These are phyloP conservation scores for Primulina huaijiensis DNA, from an alignment of 257 asterid genomes.

Conservation along the genomic window DNA sequence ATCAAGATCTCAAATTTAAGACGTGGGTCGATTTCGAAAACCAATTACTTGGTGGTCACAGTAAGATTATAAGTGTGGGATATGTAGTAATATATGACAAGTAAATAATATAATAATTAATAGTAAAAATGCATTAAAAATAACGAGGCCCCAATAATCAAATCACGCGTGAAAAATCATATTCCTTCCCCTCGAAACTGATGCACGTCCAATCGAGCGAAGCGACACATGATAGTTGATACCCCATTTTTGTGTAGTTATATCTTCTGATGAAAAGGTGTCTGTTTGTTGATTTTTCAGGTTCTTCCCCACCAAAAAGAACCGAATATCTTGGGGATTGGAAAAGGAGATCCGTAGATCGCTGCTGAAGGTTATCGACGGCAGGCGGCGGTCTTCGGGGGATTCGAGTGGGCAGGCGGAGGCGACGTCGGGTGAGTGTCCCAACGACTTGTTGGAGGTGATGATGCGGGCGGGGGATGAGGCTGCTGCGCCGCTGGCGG, in stretches of 20 bases:
- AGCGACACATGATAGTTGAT: not conserved
- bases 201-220: not conserved
- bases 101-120: too few species aligned
- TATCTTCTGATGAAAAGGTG: not conserved
- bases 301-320: constrained; percentile 78
- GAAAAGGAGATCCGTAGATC: constrained; percentile 74
- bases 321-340: constrained; percentile 77
- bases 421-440: constrained; percentile 53
- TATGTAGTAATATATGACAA: too few species aligned
- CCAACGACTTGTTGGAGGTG: constrained; percentile 68
- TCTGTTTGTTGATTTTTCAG: constrained; percentile 27
- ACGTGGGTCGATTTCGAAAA: too few species aligned
- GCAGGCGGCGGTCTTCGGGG: constrained; percentile 28
- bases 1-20: too few species aligned
- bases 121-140: too few species aligned
- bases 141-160: too few species aligned
- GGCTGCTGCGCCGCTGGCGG: constrained; percentile 10
- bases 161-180: not conserved
- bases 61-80: too few species aligned
- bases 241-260: not conserved
- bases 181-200: not conserved
- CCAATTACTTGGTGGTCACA: too few species aligned
- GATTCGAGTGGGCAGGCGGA: constrained; percentile 19
- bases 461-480: constrained; percentile 59
- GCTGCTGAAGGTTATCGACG: constrained; percentile 55